Conservation (phyloP, 768 basidiomycete species). For the Boletus coccyginus region DNA sequence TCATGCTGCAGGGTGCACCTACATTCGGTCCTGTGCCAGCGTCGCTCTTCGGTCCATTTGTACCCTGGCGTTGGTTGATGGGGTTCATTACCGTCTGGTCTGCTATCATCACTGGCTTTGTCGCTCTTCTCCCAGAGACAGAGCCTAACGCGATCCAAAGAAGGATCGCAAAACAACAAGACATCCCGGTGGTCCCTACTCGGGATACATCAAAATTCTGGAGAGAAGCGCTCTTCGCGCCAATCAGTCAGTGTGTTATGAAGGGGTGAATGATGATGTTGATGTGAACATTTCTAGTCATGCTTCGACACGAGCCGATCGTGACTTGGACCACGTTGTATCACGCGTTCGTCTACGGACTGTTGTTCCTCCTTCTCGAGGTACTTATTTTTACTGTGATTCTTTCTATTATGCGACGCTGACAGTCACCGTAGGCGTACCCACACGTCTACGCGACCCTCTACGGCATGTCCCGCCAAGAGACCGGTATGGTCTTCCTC, state of each 20-base stretch:
- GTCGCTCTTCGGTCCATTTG: constrained; percentile 17
- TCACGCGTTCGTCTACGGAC: constrained; percentile 28
- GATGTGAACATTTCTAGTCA: constrained; percentile 13
- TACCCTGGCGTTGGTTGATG: constrained; percentile 28
- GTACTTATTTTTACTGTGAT: background rate
- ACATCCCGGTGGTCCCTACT: background rate
- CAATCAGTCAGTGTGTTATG: constrained; percentile 21
- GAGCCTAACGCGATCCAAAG: constrained; percentile 20
- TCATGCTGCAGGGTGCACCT: constrained; percentile 30
- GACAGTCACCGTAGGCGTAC: constrained; percentile 15
- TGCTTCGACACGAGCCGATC: constrained; percentile 26
- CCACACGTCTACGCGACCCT: constrained; percentile 19
- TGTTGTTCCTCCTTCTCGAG: constrained; percentile 30
- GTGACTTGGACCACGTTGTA: constrained; percentile 27
- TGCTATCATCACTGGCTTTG: constrained; percentile 13
- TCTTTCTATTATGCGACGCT: background rate
- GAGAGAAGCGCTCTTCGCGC: constrained; percentile 23
- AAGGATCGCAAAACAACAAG: constrained; percentile 14
- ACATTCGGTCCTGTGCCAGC: constrained; percentile 28
- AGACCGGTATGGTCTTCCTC: constrained; percentile 23
- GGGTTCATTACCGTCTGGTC: constrained; percentile 25
- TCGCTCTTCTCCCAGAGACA: constrained; percentile 25
- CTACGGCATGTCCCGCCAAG: constrained; percentile 25
- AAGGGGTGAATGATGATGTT: background rate
- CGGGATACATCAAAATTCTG: constrained; percentile 12